Base-by-base conservation (phyloP, 306 rosid genomes). In the Begonia masoniana region DNA sequence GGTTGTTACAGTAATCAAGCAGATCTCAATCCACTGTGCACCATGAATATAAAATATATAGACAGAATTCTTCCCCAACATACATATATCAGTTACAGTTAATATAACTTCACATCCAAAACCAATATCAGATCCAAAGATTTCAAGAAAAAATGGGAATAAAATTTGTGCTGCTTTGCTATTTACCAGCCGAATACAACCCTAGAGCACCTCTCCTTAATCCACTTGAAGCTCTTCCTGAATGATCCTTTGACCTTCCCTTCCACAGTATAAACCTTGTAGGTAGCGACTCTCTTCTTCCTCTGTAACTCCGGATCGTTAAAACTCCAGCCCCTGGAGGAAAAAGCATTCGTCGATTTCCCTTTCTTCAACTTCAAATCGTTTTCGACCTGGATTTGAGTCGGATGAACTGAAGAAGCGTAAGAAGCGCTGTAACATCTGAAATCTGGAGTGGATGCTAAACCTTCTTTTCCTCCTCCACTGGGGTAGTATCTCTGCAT, bases 171-270 rank as follows among this genome's bases (percentile, higher is more conserved):
- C 7, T 5, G 39, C 2, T 31, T 31, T 31, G 8, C 39, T 5
- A 31, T 31, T 31, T 7, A 31, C 39, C 39, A 31, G 7, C 39
- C 39, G 39, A 7, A 31, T 5, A 31, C 39, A 31, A 31, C 39
- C 39, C 8, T 31, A 31, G 39, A 31, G 9, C 39, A 31, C 39
- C 39, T 31, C 39, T 31, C 39, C 76, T 81, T 81, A 55, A 81
- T 62, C 88, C 87, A 81, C 47, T 63, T 68, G 14, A 81, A 71
- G 65, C 87, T 77, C 60, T 71, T 81, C 56, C 69, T 74, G 5
- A 81, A 66, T 17, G 87, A 77, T 2, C 83, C 87, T 70, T 81
- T 81, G 78, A 81, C 69, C 59, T 74, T 81, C 2, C 83, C 83
- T 45, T 81, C 83, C 10, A 72, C 81, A 58, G 70, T 19, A 56